Evolutionary conservation across 2,329 filamentous ascomycete species (phyloP), one percentile per base, ranked within the genome.

Genomic region (Trichoderma simmonsii): DNA sequence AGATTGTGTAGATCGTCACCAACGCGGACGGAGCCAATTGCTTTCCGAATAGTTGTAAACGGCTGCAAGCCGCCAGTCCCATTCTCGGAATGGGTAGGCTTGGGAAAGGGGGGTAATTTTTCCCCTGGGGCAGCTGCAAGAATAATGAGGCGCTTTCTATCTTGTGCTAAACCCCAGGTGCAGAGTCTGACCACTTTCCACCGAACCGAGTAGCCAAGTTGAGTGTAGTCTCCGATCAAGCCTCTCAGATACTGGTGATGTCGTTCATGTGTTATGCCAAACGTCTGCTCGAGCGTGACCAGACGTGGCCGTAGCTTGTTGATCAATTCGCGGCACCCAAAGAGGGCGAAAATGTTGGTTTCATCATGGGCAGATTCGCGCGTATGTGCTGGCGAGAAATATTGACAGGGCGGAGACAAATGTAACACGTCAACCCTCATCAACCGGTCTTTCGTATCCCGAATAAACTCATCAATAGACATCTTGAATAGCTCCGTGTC

Each of bases 231-330:
- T 30, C 86, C 82, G 3, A 96, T 82, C 0, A 95, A 80, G 0
- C 84, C 81, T 51, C 86, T 83, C 61, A 94, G 90, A 67, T 87
- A 90, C 0, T 82, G 80, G 12, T 82, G 79, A 70, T 91, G 89
- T 0, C 84, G 80, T 0, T 86, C 80, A 26, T 85, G 83, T 0
- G 87, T 79, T 1, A 97, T 85, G 0, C 93, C 93, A 67, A 89
- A 90, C 0, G 93, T 95, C 77, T 97, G 92, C 76, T 97, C 94
- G 0, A 97, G 82, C 0, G 93, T 97, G 2, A 93, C 87, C 0
- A 96, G 77, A 0, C 93, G 86, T 0, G 94, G 93, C 0, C 85
- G 86, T 0, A 86, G 79, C 43, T 86, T 86, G 6, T 85, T 80
- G 0, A 95, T 81, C 0, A 94, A 79, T 4, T 86, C 79, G 1